phyloP scores from a whole-genome alignment of 1,284 basidiomycete species.

The Tylopilus sp. region DNA sequence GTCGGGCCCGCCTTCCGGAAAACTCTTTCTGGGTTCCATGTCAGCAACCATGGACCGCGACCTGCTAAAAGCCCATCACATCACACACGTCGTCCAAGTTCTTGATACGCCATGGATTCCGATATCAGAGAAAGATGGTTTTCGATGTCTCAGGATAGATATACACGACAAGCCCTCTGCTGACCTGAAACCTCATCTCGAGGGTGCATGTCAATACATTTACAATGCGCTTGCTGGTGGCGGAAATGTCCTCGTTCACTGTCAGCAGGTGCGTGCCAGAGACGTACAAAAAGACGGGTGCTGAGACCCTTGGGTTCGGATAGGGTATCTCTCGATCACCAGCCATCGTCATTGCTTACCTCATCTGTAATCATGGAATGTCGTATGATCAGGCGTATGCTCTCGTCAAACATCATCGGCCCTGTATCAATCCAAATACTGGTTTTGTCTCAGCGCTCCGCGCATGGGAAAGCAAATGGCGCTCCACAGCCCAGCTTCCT shows the following conservation, averaged over 20 bases:
- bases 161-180: conserved; percentile 55
- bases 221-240: conserved; percentile 46
- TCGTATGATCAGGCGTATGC: conserved; percentile 59
- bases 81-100: conserved; percentile 65
- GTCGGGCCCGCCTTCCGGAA: conserved; percentile 31
- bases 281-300: not conserved
- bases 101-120: conserved; percentile 69
- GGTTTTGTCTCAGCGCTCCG: conserved; percentile 52
- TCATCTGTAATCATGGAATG: conserved; percentile 63
- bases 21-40: conserved; percentile 54
- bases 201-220: conserved; percentile 54
- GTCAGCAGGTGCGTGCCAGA: conserved; percentile 53
- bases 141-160: conserved; percentile 59
- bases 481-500: conserved; percentile 12
- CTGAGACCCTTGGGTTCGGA: conserved; percentile 4
- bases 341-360: conserved; percentile 64
- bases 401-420: conserved; percentile 54
- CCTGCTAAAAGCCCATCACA: conserved; percentile 45
- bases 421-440: conserved; percentile 68
- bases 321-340: conserved; percentile 67
- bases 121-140: conserved; percentile 51
- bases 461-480: conserved; percentile 48
- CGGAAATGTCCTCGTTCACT: conserved; percentile 60
- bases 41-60: conserved; percentile 49
- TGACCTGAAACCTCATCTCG: conserved; percentile 53